Percentiles rank a stretch among this genome's conserved stretches.
Conservation (phyloP, 495 filamentous ascomycete genomes). For the Talaromyces liani region DNA sequence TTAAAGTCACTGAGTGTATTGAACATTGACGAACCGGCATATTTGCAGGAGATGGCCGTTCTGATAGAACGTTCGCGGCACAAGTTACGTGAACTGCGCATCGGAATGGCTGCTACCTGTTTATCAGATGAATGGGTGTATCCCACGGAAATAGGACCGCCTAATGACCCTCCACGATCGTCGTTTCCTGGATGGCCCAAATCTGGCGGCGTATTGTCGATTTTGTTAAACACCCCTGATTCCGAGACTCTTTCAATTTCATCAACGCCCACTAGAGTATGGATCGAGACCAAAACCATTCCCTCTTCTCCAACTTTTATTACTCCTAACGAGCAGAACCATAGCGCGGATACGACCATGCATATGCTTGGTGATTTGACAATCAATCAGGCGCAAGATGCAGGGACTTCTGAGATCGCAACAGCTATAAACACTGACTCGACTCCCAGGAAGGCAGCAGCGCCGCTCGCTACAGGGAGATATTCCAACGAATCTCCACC, state of each 20-base stretch:
- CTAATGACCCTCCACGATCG: slow-evolving; percentile 14
- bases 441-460: background rate
- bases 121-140: slow-evolving; percentile 50
- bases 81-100: slow-evolving; percentile 64
- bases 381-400: background rate
- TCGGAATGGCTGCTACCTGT: slow-evolving; percentile 66
- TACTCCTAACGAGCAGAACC: background rate
- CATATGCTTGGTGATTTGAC: slow-evolving; percentile 3
- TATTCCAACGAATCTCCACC: background rate
- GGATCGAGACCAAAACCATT: background rate
- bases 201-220: slow-evolving; percentile 67
- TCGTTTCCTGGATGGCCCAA: slow-evolving; percentile 27
- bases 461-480: background rate
- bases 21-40: slow-evolving; percentile 81
- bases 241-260: background rate
- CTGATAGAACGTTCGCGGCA: slow-evolving; percentile 68
- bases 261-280: background rate
- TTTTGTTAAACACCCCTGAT: slow-evolving; percentile 39
- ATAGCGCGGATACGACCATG: background rate
- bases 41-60: slow-evolving; percentile 82
- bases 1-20: slow-evolving; percentile 76
- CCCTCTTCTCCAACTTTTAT: background rate
- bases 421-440: background rate
- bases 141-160: slow-evolving; percentile 30
- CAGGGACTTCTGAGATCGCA: background rate